Conservation (phyloP, 441 rosid genomes). For the Macaranga tanarius region DNA sequence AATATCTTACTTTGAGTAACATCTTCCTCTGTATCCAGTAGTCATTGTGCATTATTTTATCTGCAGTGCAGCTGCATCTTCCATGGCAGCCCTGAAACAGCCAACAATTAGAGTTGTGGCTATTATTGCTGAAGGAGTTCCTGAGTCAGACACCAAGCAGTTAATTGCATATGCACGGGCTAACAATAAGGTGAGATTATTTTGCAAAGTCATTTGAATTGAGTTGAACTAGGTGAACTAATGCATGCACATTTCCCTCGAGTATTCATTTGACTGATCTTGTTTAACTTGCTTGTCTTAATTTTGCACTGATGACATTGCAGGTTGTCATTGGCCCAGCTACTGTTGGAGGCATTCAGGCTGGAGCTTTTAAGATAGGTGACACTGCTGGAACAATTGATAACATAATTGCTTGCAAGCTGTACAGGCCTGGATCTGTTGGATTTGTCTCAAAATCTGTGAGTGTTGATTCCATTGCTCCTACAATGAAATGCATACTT, state of each 20-base stretch:
- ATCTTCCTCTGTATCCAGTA: constrained; percentile 9
- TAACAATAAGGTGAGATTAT: constrained; percentile 70
- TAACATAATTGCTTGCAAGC: constrained; percentile 84
- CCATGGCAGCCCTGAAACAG: constrained; percentile 92
- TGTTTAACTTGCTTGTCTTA: constrained; percentile 6
- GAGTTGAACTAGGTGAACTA: constrained; percentile 16
- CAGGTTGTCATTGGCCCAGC: constrained; percentile 99
- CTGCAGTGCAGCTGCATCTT: constrained; percentile 93
- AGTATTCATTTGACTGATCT: constrained; percentile 7
- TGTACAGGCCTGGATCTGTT: constrained; percentile 94
- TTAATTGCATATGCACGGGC: constrained; percentile 87
- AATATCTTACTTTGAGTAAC: constrained; percentile 3
- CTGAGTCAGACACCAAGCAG: constrained; percentile 89
- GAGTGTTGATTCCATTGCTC: constrained; percentile 33
- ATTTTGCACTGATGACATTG: constrained; percentile 24
- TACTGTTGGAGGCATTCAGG: constrained; percentile 98
- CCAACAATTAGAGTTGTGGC: constrained; percentile 93
- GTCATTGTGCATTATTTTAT: constrained; percentile 8
- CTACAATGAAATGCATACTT: background rate
- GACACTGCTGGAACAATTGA: constrained; percentile 99
- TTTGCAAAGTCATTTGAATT: constrained; percentile 10
- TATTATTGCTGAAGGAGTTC: constrained; percentile 98
- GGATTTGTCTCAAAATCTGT: constrained; percentile 99
- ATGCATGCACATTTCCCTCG: constrained; percentile 1
- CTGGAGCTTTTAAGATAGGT: constrained; percentile 97